Percentiles rank a stretch among this genome's conserved stretches.
Conservation (phyloP, 345 rosid species). For the Nasturtium officinale region DNA sequence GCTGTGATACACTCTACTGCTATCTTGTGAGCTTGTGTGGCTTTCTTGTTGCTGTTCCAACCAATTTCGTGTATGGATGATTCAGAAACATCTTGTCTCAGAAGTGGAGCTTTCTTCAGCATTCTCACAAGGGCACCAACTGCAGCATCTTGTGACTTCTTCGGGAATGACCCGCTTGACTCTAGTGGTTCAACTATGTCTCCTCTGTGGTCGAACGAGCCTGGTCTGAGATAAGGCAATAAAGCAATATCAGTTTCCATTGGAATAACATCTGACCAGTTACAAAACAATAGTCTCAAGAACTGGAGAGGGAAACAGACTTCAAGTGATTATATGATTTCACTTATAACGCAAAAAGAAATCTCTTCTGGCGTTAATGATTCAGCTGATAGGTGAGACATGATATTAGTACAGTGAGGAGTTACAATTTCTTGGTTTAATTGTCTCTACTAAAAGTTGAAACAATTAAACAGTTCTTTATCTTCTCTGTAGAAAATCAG, state of each 20-base stretch:
- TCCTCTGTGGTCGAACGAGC: slow-evolving; percentile 62
- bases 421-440: not conserved
- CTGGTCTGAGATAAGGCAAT: slow-evolving; percentile 50
- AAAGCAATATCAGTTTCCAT: slow-evolving; percentile 6
- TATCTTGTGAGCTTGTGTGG: slow-evolving; percentile 30
- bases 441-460: not conserved
- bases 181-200: slow-evolving; percentile 50
- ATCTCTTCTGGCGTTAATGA: not conserved
- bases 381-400: not conserved
- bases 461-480: not conserved
- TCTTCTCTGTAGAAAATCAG: not conserved
- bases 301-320: not conserved
- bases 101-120: slow-evolving; percentile 91
- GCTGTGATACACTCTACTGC: slow-evolving; percentile 51
- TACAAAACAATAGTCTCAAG: slow-evolving; percentile 9
- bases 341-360: not conserved
- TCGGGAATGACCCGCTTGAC: slow-evolving; percentile 52
- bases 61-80: slow-evolving; percentile 42
- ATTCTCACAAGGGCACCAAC: slow-evolving; percentile 83
- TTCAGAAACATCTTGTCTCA: slow-evolving; percentile 59
- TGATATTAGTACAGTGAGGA: not conserved
- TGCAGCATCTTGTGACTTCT: slow-evolving; percentile 83
- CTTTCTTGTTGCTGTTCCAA: slow-evolving; percentile 33
- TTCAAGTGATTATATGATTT: not conserved
- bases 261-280: slow-evolving; percentile 5